Base-by-base conservation (phyloP, 768 basidiomycete genomes). In the Termitomyces sp. region DNA sequence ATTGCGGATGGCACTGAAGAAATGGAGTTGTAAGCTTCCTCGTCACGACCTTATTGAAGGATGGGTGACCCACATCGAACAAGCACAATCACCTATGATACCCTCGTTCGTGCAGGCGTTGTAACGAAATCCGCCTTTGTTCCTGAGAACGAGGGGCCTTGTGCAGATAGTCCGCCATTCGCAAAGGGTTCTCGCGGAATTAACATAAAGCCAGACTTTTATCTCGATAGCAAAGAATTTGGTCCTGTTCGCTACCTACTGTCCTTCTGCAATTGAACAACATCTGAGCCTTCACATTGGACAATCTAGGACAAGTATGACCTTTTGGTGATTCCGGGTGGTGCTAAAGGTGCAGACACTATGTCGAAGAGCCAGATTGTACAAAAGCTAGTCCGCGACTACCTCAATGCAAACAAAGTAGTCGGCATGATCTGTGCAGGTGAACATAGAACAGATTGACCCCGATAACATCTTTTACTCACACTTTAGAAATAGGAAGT, bases 371-470 rank as follows among this genome's bases (percentile, higher is more conserved):
- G 77, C 52, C 62, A 71, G 19, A 72, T 69, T 2, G 86, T 92
- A 2, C 88, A 91, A 65, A 72, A 76, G 0, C 75, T 91, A 10
- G 79, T 92, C 12, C 73, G 76, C 54, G 69, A 75, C 21, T 91
- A 83, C 63, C 66, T 88, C 44, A 67, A 75, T 23, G 60, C 72
- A 25, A 76, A 73, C 14, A 88, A 85, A 64, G 64, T 79, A 27
- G 86, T 93, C 25, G 91, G 84, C 1, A 91, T 92, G 90, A 90
- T 92, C 45, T 93, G 91, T 64, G 91, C 91, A 50, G 90, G 90
- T 85, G 52, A 34, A 77, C 27, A n/a, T 37, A 10, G 12, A 25
- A 5, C n/a, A 25, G 4, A 35, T 25, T 4, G 3, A 34, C 30
- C 28, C 12, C 25, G 32, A 41, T 39, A n/a, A 16, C 35, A 5